Evolutionary conservation across 2,329 filamentous ascomycete species (phyloP), one percentile per base, ranked within the genome.

Genomic region (Chrysoporthe cubensis): DNA sequence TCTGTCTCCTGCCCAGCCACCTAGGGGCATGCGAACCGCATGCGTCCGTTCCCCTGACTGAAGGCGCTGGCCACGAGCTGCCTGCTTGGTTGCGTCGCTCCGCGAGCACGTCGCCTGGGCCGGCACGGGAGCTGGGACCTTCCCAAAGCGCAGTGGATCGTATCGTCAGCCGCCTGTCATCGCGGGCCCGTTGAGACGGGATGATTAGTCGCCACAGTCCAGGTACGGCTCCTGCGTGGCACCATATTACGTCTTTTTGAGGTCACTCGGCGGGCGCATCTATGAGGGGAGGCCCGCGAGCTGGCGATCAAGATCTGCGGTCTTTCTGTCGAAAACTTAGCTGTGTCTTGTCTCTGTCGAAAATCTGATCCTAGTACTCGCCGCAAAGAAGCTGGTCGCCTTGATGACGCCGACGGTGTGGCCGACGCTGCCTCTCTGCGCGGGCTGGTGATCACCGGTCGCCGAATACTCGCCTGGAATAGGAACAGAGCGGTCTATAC

Each of bases 91-190:
- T 52, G 21, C 9, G 26, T 32, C 48, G 8, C 48, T 1, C 50
- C 21, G 21, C 46, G 46, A 2, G n/a, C 3, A 21, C 8, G 4
- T 21, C 21, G 9, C 4, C 18, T 4, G 21, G 37, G n/a, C n/a
- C n/a, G 32, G 2, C 50, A 52, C 48, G 1, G 26, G 11, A 21
- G 50, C 6, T 52, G 21, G 9, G 21, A 52, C 50, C 11, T 52
- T 52, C 50, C 50, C 50, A 52, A 52, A 52, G 8, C 50, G 50
- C 50, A 52, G 50, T 52, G 21, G 50, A 52, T 26, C 50, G 21
- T 32, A 13, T 26, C 32, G 14, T 52, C 50, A 52, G n/a, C 26
- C 7, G n/a, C 13, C 21, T 9, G 9, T 21, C n/a, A 13, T 7
- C 7, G n/a, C 46, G 13, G 21, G 50, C 50, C 21, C 21, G 26